phyloP scores from a whole-genome alignment of 2,329 filamentous ascomycete species.

The Trichophyton schoenleinii region DNA sequence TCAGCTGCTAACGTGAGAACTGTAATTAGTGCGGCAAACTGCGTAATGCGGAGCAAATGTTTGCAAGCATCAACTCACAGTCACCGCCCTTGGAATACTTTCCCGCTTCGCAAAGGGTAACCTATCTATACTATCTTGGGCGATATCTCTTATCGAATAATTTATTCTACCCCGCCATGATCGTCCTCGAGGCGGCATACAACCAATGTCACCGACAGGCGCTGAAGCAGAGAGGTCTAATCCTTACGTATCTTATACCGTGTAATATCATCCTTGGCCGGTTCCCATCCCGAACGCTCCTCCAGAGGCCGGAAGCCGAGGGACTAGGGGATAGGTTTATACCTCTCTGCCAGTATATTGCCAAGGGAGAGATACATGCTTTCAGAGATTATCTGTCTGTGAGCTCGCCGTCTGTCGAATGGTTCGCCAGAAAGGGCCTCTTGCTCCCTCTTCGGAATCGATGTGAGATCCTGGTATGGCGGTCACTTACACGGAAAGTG shows the following conservation, averaged over 20 bases:
- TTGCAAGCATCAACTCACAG: slow-evolving; percentile 72
- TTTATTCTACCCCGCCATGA: slow-evolving; percentile 64
- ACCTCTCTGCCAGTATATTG: slow-evolving; percentile 61
- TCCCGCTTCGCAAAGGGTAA: slow-evolving; percentile 74
- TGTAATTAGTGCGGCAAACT: slow-evolving; percentile 58
- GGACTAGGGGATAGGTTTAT: slow-evolving; percentile 54
- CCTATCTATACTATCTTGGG: slow-evolving; percentile 88
- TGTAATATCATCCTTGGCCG: slow-evolving; percentile 74
- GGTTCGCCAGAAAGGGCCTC: slow-evolving; percentile 64
- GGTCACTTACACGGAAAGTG: slow-evolving; percentile 62
- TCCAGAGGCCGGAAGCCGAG: slow-evolving; percentile 57
- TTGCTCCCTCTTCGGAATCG: slow-evolving; percentile 64
- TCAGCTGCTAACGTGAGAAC: not conserved
- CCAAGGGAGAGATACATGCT: slow-evolving; percentile 57
- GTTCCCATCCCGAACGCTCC: slow-evolving; percentile 57
- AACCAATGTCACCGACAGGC: slow-evolving; percentile 53
- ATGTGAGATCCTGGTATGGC: slow-evolving; percentile 72
- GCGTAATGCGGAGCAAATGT: slow-evolving; percentile 73
- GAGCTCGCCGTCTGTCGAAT: slow-evolving; percentile 45
- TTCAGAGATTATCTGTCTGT: slow-evolving; percentile 58
- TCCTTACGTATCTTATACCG: slow-evolving; percentile 73
- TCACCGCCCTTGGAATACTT: slow-evolving; percentile 72
- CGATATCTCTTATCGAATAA: slow-evolving; percentile 78
- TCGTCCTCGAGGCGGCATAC: slow-evolving; percentile 68
- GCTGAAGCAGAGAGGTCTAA: slow-evolving; percentile 57